A percentile compares a stretch with the other conserved stretches of the same genome.
These are phyloP conservation scores for Aspergillus aculeatus DNA, from an alignment of 2,329 filamentous ascomycete genomes.

Conservation along the genomic window DNA sequence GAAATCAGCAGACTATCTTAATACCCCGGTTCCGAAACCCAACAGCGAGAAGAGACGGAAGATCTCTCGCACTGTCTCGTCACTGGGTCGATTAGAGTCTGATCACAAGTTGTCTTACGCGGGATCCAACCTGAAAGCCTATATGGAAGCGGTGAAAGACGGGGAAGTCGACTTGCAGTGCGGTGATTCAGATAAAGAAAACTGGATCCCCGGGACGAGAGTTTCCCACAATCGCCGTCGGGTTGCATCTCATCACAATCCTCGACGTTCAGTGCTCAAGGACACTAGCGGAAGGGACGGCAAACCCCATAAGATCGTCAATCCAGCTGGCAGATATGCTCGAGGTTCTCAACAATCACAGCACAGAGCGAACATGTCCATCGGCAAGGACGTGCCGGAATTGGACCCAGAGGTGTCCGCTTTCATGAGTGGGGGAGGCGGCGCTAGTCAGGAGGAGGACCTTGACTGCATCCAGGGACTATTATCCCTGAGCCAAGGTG, in stretches of 20 bases:
- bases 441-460: conserved; percentile 71
- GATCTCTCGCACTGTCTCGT: conserved; percentile 61
- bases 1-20: conserved; percentile 41
- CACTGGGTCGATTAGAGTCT: conserved; percentile 60
- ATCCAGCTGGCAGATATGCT: conserved; percentile 28
- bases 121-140: conserved; percentile 25
- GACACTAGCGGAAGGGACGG: conserved; percentile 38
- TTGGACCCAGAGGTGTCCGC: conserved; percentile 65
- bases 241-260: conserved; percentile 26
- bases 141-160: conserved; percentile 30
- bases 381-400: conserved; percentile 41
- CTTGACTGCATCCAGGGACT: conserved; percentile 88
- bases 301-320: conserved; percentile 24
- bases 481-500: conserved; percentile 85
- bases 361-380: conserved; percentile 26
- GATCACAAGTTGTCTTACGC: conserved; percentile 39
- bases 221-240: conserved; percentile 40
- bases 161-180: conserved; percentile 49
- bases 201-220: conserved; percentile 63
- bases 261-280: conserved; percentile 45
- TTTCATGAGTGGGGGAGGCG: conserved; percentile 64
- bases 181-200: conserved; percentile 92
- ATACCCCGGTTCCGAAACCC: conserved; percentile 50
- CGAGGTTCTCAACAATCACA: conserved; percentile 24
- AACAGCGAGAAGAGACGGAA: conserved; percentile 59